These are phyloP conservation scores for Scytalidium sp. DNA, from an alignment of 2,329 filamentous ascomycete species.

Conservation along the genomic window DNA sequence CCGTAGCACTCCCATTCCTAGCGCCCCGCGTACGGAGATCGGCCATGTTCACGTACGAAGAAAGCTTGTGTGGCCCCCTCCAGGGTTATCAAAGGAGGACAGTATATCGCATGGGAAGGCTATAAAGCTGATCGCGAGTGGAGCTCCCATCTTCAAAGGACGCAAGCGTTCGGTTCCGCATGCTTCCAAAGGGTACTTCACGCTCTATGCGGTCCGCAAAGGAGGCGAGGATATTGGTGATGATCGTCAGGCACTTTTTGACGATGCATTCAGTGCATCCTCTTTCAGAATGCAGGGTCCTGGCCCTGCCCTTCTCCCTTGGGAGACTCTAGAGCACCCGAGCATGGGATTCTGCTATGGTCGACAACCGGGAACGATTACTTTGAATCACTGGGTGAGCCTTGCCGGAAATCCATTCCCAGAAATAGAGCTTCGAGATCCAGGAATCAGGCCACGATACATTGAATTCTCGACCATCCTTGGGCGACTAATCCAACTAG, in stretches of 20 bases:
- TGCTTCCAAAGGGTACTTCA: constrained; percentile 49
- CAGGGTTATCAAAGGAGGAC: constrained; percentile 44
- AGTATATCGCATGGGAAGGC: constrained; percentile 52
- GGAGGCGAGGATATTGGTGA: constrained; percentile 35
- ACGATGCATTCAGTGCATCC: constrained; percentile 12
- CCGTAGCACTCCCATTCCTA: not conserved
- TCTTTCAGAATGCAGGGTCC: constrained; percentile 20
- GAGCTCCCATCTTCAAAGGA: constrained; percentile 55
- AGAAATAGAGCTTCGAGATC: constrained; percentile 54
- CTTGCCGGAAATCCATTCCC: constrained; percentile 55
- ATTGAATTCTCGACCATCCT: constrained; percentile 57
- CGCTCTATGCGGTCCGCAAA: constrained; percentile 49
- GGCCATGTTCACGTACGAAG: not conserved
- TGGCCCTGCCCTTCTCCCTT: constrained; percentile 39
- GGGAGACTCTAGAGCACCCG: constrained; percentile 73
- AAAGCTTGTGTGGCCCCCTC: constrained; percentile 51
- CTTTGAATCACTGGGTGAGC: constrained; percentile 66
- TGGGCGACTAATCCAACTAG: constrained; percentile 56
- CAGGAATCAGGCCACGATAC: constrained; percentile 56
- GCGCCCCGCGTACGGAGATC: not conserved
- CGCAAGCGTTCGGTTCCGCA: constrained; percentile 53
- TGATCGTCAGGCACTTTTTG: constrained; percentile 16
- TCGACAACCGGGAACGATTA: constrained; percentile 64
- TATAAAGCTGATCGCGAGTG: constrained; percentile 54
- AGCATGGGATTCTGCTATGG: constrained; percentile 69